A percentile compares a stretch with the other conserved stretches of the same genome.
Conservation (phyloP, 2,329 filamentous ascomycete species). For the Fusarium torulosum region DNA sequence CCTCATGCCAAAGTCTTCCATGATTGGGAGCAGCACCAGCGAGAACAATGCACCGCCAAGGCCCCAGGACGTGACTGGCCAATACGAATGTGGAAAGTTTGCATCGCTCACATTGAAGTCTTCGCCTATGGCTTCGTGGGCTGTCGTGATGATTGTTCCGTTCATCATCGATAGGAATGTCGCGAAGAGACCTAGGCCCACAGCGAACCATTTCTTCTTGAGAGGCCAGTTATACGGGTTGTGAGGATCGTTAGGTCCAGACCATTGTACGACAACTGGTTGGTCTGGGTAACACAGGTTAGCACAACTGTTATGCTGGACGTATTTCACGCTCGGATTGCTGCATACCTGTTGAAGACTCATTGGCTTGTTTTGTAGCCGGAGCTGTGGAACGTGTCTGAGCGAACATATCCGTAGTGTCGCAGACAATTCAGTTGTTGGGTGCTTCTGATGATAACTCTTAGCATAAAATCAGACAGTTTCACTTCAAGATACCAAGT, state of each 20-base stretch:
- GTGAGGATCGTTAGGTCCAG: conserved; percentile 11
- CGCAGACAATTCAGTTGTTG: background rate
- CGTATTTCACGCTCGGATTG: background rate
- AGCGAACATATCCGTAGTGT: background rate
- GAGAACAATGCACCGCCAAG: conserved; percentile 23
- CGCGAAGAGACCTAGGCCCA: conserved; percentile 22
- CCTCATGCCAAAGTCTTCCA: conserved; percentile 36
- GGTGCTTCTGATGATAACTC: background rate
- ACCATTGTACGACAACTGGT: conserved; percentile 18
- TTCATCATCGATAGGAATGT: conserved; percentile 35
- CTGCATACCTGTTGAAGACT: background rate
- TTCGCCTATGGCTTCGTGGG: conserved; percentile 16
- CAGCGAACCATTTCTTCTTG: conserved; percentile 31
- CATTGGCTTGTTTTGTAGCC: background rate
- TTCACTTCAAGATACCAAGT: conserved; percentile 25
- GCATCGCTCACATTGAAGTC: conserved; percentile 27
- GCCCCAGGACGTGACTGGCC: conserved; percentile 33
- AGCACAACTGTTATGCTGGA: background rate
- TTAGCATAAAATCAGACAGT: background rate
- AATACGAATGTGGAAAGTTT: conserved; percentile 30
- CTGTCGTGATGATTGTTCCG: conserved; percentile 35
- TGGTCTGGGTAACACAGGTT: conserved; percentile 3
- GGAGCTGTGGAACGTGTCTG: background rate
- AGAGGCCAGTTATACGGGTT: conserved; percentile 33
- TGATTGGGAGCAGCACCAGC: conserved; percentile 19